Conservation (phyloP, 2,329 filamentous ascomycete species). For the Chrysosporium keratinophilum region DNA sequence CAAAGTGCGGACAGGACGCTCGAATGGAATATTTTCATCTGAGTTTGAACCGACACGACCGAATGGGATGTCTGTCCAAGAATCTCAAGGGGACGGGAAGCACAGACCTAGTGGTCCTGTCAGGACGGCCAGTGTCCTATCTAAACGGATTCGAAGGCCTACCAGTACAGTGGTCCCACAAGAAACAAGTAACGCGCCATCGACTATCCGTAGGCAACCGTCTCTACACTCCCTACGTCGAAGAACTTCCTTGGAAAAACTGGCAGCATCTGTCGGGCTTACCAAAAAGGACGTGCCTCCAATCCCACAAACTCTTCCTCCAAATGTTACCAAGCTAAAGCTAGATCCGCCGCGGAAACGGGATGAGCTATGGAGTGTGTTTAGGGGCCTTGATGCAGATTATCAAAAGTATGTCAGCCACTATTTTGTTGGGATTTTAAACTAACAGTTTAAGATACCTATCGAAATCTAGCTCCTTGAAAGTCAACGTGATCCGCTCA, state of each 20-base stretch:
- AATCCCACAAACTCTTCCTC: conserved; percentile 37
- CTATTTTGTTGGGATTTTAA: not conserved
- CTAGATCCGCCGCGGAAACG: conserved; percentile 45
- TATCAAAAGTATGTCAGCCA: conserved; percentile 48
- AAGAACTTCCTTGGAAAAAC: conserved; percentile 39
- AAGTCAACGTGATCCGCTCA: conserved; percentile 63
- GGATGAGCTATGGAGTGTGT: conserved; percentile 60
- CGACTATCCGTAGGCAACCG: conserved; percentile 30
- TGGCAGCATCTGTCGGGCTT: conserved; percentile 33
- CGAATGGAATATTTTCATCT: not conserved
- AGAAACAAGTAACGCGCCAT: conserved; percentile 25
- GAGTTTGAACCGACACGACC: not conserved
- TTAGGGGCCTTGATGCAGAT: conserved; percentile 58
- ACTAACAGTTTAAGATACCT: conserved; percentile 46
- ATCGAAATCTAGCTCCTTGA: conserved; percentile 60
- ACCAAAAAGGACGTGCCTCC: conserved; percentile 40
- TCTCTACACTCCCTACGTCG: conserved; percentile 33
- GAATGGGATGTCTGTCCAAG: conserved; percentile 12
- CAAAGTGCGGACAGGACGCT: not conserved
- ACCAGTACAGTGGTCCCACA: conserved; percentile 32
- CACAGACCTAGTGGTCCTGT: not conserved
- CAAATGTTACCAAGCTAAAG: conserved; percentile 15
- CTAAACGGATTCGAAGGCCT: conserved; percentile 33
- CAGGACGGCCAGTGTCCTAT: conserved; percentile 15
- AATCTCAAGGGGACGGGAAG: conserved; percentile 5